Evolutionary conservation across 768 basidiomycete genomes (phyloP), one percentile per base, ranked within the genome.

Genomic region (Boletus vinaceobasis): DNA sequence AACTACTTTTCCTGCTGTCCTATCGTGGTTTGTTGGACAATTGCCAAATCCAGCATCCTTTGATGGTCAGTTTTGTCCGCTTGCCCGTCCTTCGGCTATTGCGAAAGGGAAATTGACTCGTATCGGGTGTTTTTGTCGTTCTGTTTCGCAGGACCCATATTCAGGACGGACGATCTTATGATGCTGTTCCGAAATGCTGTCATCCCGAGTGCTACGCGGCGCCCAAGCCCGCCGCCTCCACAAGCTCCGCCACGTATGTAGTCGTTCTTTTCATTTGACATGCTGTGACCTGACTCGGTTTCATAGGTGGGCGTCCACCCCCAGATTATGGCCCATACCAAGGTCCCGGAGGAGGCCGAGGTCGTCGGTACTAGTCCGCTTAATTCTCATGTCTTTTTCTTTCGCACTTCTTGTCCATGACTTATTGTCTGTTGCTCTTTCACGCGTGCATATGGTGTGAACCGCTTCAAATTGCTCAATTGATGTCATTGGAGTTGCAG

Each of bases 161-260:
- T 96, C 74, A 79, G 90, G 53, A 87, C 88, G 1, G 94, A 97
- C 31, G 93, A 96, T 69, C 75, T 96, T 37, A 87, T 98, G 85
- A 86, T 87, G 57, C 65, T 93, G 31, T 87, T 97, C 70, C 79
- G 84, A 35, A 89, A 83, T 63, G 88, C 90, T 45, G 83, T 88
- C 32, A 90, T 93, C 52, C 90, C 92, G 1, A 86, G 84, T 55
- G 79, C 69, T 13, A 73, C 64, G 53, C 53, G 67, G 43, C 75
- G 79, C 59, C 72, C 78, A 4, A 80, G 80, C 50, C 82, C 85
- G 13, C 83, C 86, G 5, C 83, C 84, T 7, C 80, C 83, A 5
- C 74, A 80, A 9, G 75, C 81, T 2, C 75, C 78, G 19, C 69
- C 77, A 48, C 78, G 83, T 67, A 48, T 19, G 48, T 44, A 33